These are phyloP conservation scores for Mortierella sp. DNA, from an alignment of 371 early-diverging fungal genomes.

Conservation along the genomic window DNA sequence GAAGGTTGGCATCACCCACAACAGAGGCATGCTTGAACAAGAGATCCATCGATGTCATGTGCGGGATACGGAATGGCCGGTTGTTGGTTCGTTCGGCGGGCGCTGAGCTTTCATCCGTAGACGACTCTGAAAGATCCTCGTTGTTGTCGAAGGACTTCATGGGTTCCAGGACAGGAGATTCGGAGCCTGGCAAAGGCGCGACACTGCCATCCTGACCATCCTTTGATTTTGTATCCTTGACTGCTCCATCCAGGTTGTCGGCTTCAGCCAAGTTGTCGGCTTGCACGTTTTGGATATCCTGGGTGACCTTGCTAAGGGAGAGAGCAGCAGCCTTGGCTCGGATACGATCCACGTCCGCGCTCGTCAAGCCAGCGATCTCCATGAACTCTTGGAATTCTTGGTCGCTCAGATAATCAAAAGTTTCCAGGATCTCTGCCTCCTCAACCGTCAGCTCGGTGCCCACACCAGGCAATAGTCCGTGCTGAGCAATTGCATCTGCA, in stretches of 20 bases:
- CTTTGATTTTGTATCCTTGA: no score
- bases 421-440: conserved; percentile 47
- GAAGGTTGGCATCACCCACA: conserved; percentile 43
- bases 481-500: conserved; percentile 33
- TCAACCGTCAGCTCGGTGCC: conserved; percentile 24
- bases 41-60: conserved; percentile 52
- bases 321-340: conserved; percentile 37
- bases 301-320: conserved; percentile 39
- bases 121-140: background rate
- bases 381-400: conserved; percentile 46
- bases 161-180: background rate
- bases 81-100: background rate
- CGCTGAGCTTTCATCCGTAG: background rate
- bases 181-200: background rate
- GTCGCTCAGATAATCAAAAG: conserved; percentile 46
- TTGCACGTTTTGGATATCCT: conserved; percentile 20
- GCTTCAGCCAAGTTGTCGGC: no score
- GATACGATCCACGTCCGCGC: conserved; percentile 26
- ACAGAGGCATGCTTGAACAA: conserved; percentile 46
- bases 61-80: conserved; percentile 24
- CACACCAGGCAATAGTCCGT: conserved; percentile 3
- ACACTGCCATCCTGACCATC: no score
- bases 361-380: conserved; percentile 41
- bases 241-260: no score
- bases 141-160: background rate